phyloP scores from a whole-genome alignment of 495 filamentous ascomycete genomes.

The Saxophila tyrrhenica region DNA sequence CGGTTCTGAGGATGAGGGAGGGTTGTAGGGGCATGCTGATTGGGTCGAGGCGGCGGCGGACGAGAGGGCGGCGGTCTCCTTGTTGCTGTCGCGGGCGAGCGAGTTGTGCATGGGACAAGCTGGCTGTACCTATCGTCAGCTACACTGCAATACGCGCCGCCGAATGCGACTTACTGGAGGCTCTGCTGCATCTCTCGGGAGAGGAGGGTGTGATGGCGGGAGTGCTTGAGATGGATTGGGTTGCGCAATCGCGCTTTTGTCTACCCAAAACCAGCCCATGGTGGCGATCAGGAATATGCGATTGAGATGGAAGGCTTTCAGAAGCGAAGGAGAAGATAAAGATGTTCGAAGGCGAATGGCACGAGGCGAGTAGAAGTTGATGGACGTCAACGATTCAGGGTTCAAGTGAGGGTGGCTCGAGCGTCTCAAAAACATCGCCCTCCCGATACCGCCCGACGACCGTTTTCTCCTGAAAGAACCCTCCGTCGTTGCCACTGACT shows the following conservation, averaged over 20 bases:
- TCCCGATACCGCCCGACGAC: too few species aligned
- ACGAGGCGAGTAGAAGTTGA: too few species aligned
- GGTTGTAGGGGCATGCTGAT: constrained; percentile 37
- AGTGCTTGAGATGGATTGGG: constrained; percentile 12
- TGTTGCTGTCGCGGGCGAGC: not conserved
- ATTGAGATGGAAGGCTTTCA: not conserved
- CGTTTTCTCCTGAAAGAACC: too few species aligned
- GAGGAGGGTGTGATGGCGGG: constrained; percentile 33
- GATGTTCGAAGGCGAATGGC: not conserved
- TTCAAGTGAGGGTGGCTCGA: too few species aligned
- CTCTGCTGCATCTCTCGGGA: constrained; percentile 29
- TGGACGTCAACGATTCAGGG: not conserved
- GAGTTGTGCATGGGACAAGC: constrained; percentile 84
- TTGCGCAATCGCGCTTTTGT: constrained; percentile 38
- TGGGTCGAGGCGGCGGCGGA: constrained; percentile 32
- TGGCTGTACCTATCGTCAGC: constrained; percentile 43
- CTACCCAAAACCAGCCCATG: constrained; percentile 99
- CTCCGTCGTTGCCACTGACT: too few species aligned
- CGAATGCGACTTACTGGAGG: constrained; percentile 55
- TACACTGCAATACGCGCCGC: too few species aligned
- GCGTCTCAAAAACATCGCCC: too few species aligned
- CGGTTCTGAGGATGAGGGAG: constrained; percentile 27
- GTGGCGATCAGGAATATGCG: not conserved
- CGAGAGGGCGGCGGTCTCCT: constrained; percentile 32
- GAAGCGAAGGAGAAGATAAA: not conserved